These are phyloP conservation scores for Sclerotinia glacialis DNA, from an alignment of 2,329 filamentous ascomycete genomes.

Conservation along the genomic window DNA sequence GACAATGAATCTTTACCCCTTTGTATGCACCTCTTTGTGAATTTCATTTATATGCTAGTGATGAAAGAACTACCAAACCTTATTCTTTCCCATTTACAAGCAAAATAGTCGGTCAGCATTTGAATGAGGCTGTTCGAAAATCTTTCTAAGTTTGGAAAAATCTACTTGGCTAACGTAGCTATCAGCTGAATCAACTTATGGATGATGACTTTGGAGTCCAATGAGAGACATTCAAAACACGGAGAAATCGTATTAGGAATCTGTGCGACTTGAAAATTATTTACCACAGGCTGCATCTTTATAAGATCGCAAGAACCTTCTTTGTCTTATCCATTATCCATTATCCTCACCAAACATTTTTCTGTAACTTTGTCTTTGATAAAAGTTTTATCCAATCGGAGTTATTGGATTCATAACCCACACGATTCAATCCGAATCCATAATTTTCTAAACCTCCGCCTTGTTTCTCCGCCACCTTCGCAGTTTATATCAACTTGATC, in stretches of 20 bases:
- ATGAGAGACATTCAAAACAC: conserved; percentile 3
- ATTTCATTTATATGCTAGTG: no score
- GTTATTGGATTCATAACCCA: conserved; percentile 17
- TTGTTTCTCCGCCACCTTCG: conserved; percentile 2
- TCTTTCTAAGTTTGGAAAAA: not conserved
- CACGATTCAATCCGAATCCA: conserved; percentile 7
- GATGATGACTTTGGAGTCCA: conserved; percentile 2
- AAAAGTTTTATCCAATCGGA: conserved; percentile 16
- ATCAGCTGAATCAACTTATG: conserved; percentile 14
- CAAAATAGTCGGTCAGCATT: not conserved
- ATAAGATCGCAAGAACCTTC: conserved; percentile 5
- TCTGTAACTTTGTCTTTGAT: not conserved
- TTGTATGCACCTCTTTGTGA: not conserved
- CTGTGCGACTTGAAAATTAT: not conserved
- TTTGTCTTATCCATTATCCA: not conserved
- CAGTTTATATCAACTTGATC: conserved; percentile 6
- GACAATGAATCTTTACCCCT: not conserved
- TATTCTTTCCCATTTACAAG: no score
- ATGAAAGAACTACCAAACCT: no score
- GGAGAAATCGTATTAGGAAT: conserved; percentile 3
- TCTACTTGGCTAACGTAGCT: conserved; percentile 6
- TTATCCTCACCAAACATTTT: not conserved
- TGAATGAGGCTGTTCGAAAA: no score
- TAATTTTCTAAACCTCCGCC: not conserved
- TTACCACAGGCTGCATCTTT: not conserved